Evolutionary conservation across 257 asterid genomes (phyloP), one percentile per base, ranked within the genome.

Genomic region (Plectranthus barbatus): DNA sequence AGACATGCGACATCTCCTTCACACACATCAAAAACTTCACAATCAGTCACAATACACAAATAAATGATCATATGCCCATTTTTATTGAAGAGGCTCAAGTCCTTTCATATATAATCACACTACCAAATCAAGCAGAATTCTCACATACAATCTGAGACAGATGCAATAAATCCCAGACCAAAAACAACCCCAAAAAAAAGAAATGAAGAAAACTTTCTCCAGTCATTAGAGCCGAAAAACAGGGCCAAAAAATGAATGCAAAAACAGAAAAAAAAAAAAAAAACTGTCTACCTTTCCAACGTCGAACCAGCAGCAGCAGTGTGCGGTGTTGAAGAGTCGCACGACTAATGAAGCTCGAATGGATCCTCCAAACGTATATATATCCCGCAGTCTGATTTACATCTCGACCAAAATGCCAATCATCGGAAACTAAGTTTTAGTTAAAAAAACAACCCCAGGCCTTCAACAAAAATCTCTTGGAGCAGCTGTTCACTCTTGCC

Each of bases 311-410:
- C 71, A 71, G 85, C 47, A 73, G 74, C 71, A 77, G 73, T 68
- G 66, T 64, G 76, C 69, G 52, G 77, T 50, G 79, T 76, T 41
- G 79, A 75, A 76, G 71, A 74, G 83, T 65, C 73, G 78, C 84
- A 69, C 80, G 71, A 77, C 73, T 1, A 76, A 72, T 76, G 60
- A 56, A 75, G 69, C 84, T 76, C 75, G 76, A 77, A 64, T 26
- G 31, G 82, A 78, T 72, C 83, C 2, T 67, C 73, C 31, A 5
- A 26, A 1, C 31, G 31, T 1, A 26, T 1, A 5, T 26, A 26
- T 26, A 26, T 26, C 31, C 31, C 31, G 31, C 31, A 26, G 5
- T 26, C 31, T 26, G 31, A 26, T 26, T 26, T 26, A 26, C 31
- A 26, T 26, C 31, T 26, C 31, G 5, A 26, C 3, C 31, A 26